Conservation (phyloP, 2,329 filamentous ascomycete species). For the Penicillium sp. region DNA sequence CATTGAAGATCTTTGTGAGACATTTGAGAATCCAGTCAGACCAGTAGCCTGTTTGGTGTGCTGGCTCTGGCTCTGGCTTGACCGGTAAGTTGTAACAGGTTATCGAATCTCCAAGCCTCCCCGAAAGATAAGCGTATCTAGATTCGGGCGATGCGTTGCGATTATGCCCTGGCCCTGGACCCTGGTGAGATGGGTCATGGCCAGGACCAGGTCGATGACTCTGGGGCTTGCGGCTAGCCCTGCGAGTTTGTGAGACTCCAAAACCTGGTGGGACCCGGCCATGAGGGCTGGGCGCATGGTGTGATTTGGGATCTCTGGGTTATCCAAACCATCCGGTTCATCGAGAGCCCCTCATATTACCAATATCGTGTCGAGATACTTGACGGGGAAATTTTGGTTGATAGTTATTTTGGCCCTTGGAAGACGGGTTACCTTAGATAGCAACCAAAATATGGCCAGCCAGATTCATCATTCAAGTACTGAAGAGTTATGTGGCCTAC, state of each 20-base stretch:
- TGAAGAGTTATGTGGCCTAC: neutral
- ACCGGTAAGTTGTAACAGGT: neutral
- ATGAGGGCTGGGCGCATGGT: neutral
- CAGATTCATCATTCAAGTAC: neutral
- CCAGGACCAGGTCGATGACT: neutral
- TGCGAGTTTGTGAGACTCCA: neutral
- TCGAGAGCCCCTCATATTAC: neutral
- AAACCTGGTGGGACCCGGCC: neutral
- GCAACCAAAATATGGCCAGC: neutral
- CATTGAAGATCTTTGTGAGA: neutral
- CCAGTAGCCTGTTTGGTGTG: neutral
- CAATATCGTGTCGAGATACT: neutral
- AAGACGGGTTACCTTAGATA: neutral
- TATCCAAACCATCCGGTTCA: neutral
- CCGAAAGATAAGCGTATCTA: conserved; percentile 7
- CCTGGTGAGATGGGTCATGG: neutral
- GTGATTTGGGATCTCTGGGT: neutral
- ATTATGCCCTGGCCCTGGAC: neutral
- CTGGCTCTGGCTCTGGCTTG: neutral
- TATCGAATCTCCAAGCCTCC: neutral
- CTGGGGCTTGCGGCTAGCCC: neutral
- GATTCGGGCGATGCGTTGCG: neutral
- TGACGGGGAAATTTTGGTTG: neutral
- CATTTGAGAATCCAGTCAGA: neutral
- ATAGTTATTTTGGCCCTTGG: neutral